Base-by-base conservation (phyloP, 305 asterid genomes). In the Lippia alba region DNA sequence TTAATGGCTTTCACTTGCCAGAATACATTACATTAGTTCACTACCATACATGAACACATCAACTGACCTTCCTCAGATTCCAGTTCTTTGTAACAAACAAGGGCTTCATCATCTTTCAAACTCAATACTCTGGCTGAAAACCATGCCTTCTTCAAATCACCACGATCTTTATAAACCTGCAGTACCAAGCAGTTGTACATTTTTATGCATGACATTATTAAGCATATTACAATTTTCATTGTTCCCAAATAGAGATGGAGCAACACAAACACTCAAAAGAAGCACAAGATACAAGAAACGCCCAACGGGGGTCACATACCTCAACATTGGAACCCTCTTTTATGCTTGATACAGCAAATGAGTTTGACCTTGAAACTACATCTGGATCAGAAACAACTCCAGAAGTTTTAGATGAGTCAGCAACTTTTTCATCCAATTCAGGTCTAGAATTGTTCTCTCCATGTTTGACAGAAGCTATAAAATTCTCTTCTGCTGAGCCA, bases 81-180 rank as follows among this genome's bases (percentile, higher is more conserved):
- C 53, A 84, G 84, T 50, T 84, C 86, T 0, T 80, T 81, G 80
- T 83, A 92, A 74, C 80, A 84, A 80, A 95, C 92, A 56, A 88
- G 86, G 56, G 91, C 98, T 79, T 83, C 87, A 40, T 76, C 87
- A 57, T 86, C 94, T 85, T 83, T 88, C 78, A 95, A 61, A 78
- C 83, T 85, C 77, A 77, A 67, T 61, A 92, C 85, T 33, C 74
- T 84, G 56, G 95, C 99, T 32, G 89, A 65, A 84, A 85, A 87
- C 99, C 99, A 95, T 55, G 85, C 97, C 46, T 78, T 84, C 77
- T 85, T 89, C 50, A 75, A 78, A 69, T 81, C 85, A 45, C 86
- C 96, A 74, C 70, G 74, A 70, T 86, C 94, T 78, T 82, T 95
- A 68, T 82, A 89, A 79, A 95, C 96, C 99, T 95, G 82, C 66